Conservation (phyloP, 2,329 filamentous ascomycete genomes). For the Cladosporium sp. region DNA sequence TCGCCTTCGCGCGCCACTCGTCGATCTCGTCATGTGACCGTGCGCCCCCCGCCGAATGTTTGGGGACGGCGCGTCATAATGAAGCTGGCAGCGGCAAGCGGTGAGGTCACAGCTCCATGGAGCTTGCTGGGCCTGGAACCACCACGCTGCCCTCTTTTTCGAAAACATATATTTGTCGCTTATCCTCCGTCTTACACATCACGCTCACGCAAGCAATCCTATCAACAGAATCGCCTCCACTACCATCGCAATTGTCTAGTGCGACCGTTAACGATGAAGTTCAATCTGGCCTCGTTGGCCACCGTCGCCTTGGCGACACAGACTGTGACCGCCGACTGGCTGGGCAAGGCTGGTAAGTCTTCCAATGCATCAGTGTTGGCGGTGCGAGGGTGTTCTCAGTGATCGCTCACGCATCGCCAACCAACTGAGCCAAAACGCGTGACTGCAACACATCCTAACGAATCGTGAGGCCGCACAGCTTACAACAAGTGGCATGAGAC, state of each 20-base stretch:
- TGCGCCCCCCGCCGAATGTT: no score
- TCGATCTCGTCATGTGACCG: no score
- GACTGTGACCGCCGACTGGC: slow-evolving; percentile 65
- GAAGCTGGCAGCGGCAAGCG: background rate
- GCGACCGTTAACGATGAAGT: slow-evolving; percentile 62
- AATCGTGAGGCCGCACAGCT: slow-evolving; percentile 46
- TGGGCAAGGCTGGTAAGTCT: slow-evolving; percentile 74
- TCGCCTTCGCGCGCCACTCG: no score
- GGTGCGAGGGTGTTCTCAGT: background rate
- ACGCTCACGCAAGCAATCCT: background rate
- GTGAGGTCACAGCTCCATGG: background rate
- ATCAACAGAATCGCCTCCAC: background rate
- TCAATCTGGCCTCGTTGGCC: slow-evolving; percentile 61
- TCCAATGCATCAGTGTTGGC: background rate
- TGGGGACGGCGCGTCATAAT: background rate
- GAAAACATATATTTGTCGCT: no score
- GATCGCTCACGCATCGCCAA: background rate
- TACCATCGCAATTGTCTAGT: background rate
- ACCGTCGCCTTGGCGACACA: slow-evolving; percentile 67
- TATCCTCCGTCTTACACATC: no score
- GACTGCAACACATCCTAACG: slow-evolving; percentile 16
- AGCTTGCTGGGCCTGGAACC: no score
- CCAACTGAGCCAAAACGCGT: background rate
- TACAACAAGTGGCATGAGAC: slow-evolving; percentile 99
- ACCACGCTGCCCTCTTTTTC: no score